A percentile compares a stretch with the other conserved stretches of the same genome.
Evolutionary conservation across 1,284 basidiomycete species (phyloP).

Genomic region (Takashimella koratensis): DNA sequence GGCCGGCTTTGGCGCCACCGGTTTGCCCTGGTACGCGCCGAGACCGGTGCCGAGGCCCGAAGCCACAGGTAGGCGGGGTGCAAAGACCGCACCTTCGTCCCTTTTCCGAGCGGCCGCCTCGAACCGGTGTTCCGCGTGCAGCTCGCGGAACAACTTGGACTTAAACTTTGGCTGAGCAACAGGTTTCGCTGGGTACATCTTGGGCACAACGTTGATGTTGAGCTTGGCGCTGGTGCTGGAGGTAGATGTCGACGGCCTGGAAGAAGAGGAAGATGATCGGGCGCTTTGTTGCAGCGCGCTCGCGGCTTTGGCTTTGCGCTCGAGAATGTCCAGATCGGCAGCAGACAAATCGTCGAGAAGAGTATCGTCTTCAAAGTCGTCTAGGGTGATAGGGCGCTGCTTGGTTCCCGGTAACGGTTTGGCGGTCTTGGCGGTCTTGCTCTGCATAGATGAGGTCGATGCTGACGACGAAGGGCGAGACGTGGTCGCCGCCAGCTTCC

Average conservation of each 20-base stretch:
- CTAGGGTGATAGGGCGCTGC: conserved; percentile 17
- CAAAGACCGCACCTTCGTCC: conserved; percentile 17
- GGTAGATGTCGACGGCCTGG: neutral
- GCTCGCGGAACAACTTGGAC: conserved; percentile 40
- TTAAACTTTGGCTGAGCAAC: conserved; percentile 19
- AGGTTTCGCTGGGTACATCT: conserved; percentile 18
- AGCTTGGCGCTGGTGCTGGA: conserved; percentile 18
- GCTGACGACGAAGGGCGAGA: neutral
- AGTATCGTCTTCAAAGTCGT: conserved; percentile 38
- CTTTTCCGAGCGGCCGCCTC: conserved; percentile 11
- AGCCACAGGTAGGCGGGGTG: conserved; percentile 26
- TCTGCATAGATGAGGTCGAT: neutral
- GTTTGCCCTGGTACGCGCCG: conserved; percentile 34
- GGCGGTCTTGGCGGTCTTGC: neutral
- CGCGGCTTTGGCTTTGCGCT: conserved; percentile 32
- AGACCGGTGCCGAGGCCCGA: conserved; percentile 36
- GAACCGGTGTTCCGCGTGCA: conserved; percentile 30
- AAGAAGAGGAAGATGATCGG: neutral
- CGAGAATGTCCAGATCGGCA: conserved; percentile 38
- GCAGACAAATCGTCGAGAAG: conserved; percentile 35
- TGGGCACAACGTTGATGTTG: conserved; percentile 37
- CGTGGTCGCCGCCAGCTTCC: neutral
- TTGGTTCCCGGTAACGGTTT: conserved; percentile 6
- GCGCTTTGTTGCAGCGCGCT: conserved; percentile 5
- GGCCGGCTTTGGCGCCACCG: conserved; percentile 10